These are phyloP conservation scores for Botryotinia narcissicola DNA, from an alignment of 2,329 filamentous ascomycete species.

Conservation along the genomic window DNA sequence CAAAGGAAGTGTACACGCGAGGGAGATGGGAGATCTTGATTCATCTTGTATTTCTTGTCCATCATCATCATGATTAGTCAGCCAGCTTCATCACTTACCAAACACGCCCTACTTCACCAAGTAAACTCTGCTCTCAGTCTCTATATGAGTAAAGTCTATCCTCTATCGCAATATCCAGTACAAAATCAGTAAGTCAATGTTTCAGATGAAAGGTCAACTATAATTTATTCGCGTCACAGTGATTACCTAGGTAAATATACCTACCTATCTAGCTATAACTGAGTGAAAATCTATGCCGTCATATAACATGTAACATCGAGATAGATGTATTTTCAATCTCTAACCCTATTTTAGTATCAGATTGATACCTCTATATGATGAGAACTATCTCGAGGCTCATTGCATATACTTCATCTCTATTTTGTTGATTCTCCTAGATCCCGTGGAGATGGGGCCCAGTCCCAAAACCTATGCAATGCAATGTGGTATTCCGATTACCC, in stretches of 20 bases:
- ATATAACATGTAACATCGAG: neutral
- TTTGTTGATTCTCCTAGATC: neutral
- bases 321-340: neutral
- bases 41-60: neutral
- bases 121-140: neutral
- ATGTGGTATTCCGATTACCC: slow-evolving; percentile 5
- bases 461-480: neutral
- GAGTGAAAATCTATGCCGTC: neutral
- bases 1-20: neutral
- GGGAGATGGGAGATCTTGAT: neutral
- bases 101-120: neutral
- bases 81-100: neutral
- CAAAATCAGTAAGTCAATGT: neutral
- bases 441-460: neutral
- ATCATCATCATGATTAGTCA: neutral
- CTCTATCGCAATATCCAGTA: neutral
- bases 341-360: neutral
- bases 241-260: neutral
- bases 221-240: neutral
- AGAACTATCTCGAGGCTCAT: neutral
- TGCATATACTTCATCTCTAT: neutral
- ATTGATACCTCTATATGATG: neutral
- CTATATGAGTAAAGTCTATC: neutral
- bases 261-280: neutral
- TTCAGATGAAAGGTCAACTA: neutral